phyloP scores from a whole-genome alignment of 108 stramenopile species.

The Fragilariopsis cylindrus region DNA sequence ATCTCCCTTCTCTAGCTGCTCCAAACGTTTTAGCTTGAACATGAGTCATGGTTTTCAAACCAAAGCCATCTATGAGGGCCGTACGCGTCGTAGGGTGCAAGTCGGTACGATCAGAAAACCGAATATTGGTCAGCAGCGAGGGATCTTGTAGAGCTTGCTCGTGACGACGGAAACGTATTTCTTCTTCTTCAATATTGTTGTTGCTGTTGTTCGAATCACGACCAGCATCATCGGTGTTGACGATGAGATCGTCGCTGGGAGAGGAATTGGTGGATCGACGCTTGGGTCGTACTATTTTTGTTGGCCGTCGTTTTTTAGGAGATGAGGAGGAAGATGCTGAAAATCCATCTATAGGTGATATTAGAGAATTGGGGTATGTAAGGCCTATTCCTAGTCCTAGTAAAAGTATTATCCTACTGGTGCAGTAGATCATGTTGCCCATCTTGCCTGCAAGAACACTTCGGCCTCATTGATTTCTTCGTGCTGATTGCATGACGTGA shows the following conservation, averaged over 20 bases:
- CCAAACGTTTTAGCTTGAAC: conserved; percentile 82
- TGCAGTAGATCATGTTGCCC: not conserved
- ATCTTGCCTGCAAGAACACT: too few species aligned
- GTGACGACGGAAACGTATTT: conserved; percentile 29
- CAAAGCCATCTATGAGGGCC: conserved; percentile 42
- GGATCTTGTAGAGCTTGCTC: conserved; percentile 73
- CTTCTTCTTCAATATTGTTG: not conserved
- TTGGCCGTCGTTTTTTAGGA: not conserved
- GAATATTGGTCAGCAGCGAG: conserved; percentile 51
- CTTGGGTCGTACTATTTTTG: conserved; percentile 12
- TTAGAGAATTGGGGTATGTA: not conserved
- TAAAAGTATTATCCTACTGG: not conserved
- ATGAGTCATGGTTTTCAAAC: conserved; percentile 74
- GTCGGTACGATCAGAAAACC: conserved; percentile 52
- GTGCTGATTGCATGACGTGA: too few species aligned
- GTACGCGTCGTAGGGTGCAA: conserved; percentile 37
- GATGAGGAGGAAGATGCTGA: not conserved
- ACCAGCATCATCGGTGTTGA: not conserved
- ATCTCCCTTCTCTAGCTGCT: conserved; percentile 50
- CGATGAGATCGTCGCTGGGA: not conserved
- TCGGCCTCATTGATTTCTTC: too few species aligned
- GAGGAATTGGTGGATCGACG: not conserved
- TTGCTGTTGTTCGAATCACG: not conserved
- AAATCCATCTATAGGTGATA: not conserved
- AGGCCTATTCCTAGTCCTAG: not conserved